These are phyloP conservation scores for Astrothelium macrocarpum DNA, from an alignment of 495 filamentous ascomycete species.

Conservation along the genomic window DNA sequence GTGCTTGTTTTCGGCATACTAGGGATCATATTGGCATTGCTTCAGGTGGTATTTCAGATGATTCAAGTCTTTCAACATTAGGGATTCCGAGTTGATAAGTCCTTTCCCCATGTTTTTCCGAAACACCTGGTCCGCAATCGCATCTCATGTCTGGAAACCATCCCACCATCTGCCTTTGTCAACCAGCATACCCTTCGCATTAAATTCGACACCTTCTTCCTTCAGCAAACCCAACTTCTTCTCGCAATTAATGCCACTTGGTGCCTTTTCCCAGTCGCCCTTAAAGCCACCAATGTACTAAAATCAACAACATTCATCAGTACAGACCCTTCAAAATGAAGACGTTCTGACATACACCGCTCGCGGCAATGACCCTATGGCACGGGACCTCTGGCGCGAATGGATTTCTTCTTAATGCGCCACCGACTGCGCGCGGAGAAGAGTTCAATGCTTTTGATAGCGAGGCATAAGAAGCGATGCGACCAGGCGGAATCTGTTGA, in stretches of 20 bases:
- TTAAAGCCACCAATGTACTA: conserved; percentile 39
- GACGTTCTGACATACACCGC: conserved; percentile 23
- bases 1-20: conserved; percentile 11
- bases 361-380: conserved; percentile 33
- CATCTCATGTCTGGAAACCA: conserved; percentile 24
- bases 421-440: conserved; percentile 71
- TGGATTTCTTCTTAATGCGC: conserved; percentile 53
- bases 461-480: conserved; percentile 63
- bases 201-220: conserved; percentile 42
- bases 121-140: not conserved
- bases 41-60: conserved; percentile 18
- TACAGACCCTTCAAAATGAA: not conserved
- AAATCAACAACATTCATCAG: not conserved
- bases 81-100: not conserved
- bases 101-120: not conserved
- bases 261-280: conserved; percentile 41
- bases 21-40: conserved; percentile 11
- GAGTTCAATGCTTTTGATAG: conserved; percentile 56
- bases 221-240: conserved; percentile 39
- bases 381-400: conserved; percentile 37
- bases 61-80: conserved; percentile 13
- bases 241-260: conserved; percentile 36
- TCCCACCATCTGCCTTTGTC: conserved; percentile 33
- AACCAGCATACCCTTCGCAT: conserved; percentile 35
- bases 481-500: conserved; percentile 58